Conservation (phyloP, 257 asterid genomes). For the Gardenia jasminoides region DNA sequence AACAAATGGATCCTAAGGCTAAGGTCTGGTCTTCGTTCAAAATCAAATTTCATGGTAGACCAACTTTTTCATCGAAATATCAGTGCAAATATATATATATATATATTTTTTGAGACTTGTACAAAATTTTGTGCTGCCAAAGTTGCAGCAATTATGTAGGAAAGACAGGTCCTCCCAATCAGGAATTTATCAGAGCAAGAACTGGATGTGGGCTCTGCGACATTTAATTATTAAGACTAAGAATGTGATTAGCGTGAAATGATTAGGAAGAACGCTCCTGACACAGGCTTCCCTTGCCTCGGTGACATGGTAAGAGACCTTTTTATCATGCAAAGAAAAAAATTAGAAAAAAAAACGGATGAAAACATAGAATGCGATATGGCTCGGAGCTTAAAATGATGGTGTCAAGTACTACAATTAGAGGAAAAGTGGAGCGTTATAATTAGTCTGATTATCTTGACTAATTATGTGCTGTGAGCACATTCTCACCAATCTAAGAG, state of each 20-base stretch:
- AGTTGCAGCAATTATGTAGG: neutral
- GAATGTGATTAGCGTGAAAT: slow-evolving; percentile 9
- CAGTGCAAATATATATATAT: too few relatives aligned
- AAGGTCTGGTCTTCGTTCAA: too few relatives aligned
- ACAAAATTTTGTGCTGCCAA: neutral
- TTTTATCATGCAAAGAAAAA: too few relatives aligned
- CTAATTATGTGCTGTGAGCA: neutral
- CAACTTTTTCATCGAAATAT: neutral
- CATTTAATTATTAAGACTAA: neutral
- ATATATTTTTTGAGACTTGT: neutral
- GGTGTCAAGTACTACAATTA: neutral
- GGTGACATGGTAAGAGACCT: too few relatives aligned
- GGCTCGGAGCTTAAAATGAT: too few relatives aligned
- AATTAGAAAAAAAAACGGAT: too few relatives aligned
- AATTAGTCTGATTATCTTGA: neutral
- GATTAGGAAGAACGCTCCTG: slow-evolving; percentile 30
- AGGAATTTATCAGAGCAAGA: neutral
- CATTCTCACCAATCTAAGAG: neutral
- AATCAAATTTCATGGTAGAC: neutral
- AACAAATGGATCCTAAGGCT: too few relatives aligned
- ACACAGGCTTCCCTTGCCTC: slow-evolving; percentile 26
- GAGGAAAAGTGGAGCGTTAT: neutral
- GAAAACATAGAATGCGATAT: too few relatives aligned
- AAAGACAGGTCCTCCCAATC: neutral
- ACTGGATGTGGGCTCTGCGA: neutral